Evolutionary conservation across 2,329 filamentous ascomycete species (phyloP).

Genomic region (Fusarium sp.): DNA sequence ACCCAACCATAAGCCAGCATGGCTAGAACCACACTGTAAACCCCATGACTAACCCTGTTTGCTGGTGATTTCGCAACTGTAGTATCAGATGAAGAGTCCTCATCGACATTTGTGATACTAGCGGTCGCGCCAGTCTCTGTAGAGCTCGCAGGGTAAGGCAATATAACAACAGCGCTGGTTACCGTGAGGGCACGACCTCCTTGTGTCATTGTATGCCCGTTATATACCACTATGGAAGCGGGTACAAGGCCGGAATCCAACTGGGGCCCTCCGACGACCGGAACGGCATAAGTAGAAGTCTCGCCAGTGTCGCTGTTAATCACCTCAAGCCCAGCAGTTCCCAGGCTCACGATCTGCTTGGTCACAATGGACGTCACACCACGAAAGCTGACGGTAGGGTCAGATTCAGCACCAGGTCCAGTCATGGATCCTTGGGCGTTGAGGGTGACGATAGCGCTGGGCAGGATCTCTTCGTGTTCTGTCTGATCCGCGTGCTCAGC

Average conservation of each 20-base stretch:
- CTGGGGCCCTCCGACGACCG: not conserved
- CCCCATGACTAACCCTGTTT: not conserved
- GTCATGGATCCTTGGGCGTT: not conserved
- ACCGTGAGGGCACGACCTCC: not conserved
- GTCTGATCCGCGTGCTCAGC: not conserved
- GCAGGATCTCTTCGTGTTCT: not conserved
- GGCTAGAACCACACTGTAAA: not conserved
- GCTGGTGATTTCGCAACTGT: not conserved
- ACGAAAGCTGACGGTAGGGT: not conserved
- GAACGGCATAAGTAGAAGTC: conserved; percentile 5
- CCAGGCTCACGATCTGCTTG: conserved; percentile 1
- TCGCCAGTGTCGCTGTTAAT: not conserved
- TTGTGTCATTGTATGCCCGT: not conserved
- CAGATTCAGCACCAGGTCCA: not conserved
- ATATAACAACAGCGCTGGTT: not conserved
- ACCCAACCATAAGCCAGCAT: not conserved
- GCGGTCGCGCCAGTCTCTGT: not conserved
- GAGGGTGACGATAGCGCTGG: not conserved
- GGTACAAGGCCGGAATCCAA: not conserved
- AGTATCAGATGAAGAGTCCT: not conserved
- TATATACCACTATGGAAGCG: not conserved
- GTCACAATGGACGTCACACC: not conserved
- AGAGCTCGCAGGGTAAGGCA: not conserved
- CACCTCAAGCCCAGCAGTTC: conserved; percentile 2
- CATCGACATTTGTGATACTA: not conserved